These are phyloP conservation scores for Claviceps humidiphila DNA, from an alignment of 2,329 filamentous ascomycete genomes.

Conservation along the genomic window DNA sequence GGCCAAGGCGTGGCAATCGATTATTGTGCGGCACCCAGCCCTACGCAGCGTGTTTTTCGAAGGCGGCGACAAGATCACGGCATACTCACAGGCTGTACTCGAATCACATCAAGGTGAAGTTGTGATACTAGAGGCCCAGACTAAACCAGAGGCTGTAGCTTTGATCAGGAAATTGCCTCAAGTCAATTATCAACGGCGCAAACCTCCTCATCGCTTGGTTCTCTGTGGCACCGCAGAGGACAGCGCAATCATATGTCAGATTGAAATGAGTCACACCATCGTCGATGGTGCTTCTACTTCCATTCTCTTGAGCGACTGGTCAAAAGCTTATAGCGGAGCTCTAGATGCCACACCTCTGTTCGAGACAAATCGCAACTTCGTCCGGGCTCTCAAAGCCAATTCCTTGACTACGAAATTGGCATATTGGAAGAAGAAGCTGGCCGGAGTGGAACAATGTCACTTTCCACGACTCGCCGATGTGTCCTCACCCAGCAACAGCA, in stretches of 20 bases:
- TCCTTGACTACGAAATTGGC: constrained; percentile 1
- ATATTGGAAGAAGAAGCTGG: constrained; percentile 7
- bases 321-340: constrained; percentile 1
- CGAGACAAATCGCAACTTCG: constrained; percentile 3
- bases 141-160: not conserved
- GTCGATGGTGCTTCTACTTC: constrained; percentile 19
- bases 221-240: not conserved
- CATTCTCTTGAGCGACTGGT: constrained; percentile 5
- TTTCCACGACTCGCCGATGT: constrained; percentile 3
- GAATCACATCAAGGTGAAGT: not conserved
- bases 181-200: constrained; percentile 1
- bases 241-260: constrained; percentile 10
- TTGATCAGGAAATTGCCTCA: not conserved
- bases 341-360: not conserved
- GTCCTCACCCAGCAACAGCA: not conserved
- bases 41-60: constrained; percentile 7
- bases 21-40: constrained; percentile 5
- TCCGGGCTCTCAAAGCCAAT: constrained; percentile 1
- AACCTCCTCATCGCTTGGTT: constrained; percentile 1
- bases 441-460: constrained; percentile 6
- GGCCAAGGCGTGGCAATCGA: constrained; percentile 8
- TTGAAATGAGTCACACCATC: constrained; percentile 23
- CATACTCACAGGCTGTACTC: constrained; percentile 5
- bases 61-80: constrained; percentile 1
- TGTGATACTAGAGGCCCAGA: not conserved